A percentile compares a stretch with the other conserved stretches of the same genome.
Conservation (phyloP, 2,329 filamentous ascomycete genomes). For the Apiospora marii region DNA sequence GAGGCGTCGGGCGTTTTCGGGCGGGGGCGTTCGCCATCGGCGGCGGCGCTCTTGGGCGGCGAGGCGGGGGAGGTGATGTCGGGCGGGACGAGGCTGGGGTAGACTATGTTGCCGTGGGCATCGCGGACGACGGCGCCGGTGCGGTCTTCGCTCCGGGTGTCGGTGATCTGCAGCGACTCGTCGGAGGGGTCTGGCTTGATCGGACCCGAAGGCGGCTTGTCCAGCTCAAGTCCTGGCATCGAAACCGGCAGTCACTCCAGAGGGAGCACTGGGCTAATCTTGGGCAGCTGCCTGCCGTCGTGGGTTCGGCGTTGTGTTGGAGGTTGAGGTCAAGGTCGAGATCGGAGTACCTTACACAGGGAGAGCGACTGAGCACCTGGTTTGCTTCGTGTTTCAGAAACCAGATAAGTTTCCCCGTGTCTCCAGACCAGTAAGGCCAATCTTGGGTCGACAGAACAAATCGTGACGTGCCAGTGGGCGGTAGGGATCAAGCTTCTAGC, state of each 20-base stretch:
- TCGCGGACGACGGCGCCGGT: conserved; percentile 34
- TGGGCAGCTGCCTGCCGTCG: not conserved
- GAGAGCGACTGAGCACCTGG: not conserved
- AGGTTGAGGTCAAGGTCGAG: not conserved
- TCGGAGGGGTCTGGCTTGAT: conserved; percentile 32
- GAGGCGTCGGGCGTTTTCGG: conserved; percentile 22
- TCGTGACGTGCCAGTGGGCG: not conserved
- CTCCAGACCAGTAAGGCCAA: not conserved
- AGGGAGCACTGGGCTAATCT: conserved; percentile 3
- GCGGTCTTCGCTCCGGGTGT: conserved; percentile 29
- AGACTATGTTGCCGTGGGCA: conserved; percentile 34
- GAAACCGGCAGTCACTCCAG: conserved; percentile 14
- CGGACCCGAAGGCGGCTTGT: conserved; percentile 38
- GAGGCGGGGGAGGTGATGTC: conserved; percentile 33
- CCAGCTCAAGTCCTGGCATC: conserved; percentile 38
- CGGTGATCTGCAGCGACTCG: conserved; percentile 29
- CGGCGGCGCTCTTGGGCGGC: conserved; percentile 26
- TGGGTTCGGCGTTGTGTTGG: not conserved
- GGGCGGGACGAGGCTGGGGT: conserved; percentile 37
- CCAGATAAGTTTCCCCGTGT: not conserved
- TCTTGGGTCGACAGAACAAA: not conserved
- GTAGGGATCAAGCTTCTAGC: conserved; percentile 9
- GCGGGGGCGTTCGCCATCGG: conserved; percentile 3
- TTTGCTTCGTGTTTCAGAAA: not conserved
- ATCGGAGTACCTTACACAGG: not conserved